These are phyloP conservation scores for Diplodia scrobiculata DNA, from an alignment of 2,329 filamentous ascomycete species.

Conservation along the genomic window DNA sequence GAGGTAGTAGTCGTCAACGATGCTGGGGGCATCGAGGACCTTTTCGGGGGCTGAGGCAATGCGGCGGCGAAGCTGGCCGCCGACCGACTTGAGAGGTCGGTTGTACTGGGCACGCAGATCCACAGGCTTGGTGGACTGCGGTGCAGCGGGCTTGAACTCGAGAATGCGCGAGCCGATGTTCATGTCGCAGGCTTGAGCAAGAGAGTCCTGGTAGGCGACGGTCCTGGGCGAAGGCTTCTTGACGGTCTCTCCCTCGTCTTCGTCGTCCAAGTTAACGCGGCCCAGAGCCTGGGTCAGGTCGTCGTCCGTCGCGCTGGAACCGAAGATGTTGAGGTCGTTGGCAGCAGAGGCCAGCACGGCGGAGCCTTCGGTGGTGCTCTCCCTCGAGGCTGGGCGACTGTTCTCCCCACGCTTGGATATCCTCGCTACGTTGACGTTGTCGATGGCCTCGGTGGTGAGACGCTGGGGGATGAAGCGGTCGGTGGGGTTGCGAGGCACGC, in stretches of 20 bases:
- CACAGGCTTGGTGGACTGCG: conserved; percentile 96
- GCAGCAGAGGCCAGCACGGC: conserved; percentile 74
- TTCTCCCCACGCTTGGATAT: conserved; percentile 17
- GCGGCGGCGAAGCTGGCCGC: conserved; percentile 84
- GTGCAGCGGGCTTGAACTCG: conserved; percentile 96
- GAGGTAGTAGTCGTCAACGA: conserved; percentile 98
- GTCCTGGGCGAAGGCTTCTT: conserved; percentile 82
- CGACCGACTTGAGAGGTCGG: conserved; percentile 79
- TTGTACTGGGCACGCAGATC: conserved; percentile 98
- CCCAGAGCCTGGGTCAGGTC: conserved; percentile 23
- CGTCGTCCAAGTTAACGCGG: conserved; percentile 64
- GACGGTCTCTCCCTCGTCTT: conserved; percentile 63
- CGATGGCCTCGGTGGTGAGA: conserved; percentile 81
- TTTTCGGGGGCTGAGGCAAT: conserved; percentile 94
- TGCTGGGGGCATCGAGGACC: conserved; percentile 90
- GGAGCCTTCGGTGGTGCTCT: conserved; percentile 69
- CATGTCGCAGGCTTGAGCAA: conserved; percentile 89
- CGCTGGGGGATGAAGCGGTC: conserved; percentile 98
- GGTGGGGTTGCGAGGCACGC: conserved; percentile 64
- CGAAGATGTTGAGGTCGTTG: conserved; percentile 64
- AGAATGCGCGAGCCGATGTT: conserved; percentile 93
- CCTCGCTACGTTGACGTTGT: conserved; percentile 68
- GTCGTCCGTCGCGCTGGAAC: conserved; percentile 68
- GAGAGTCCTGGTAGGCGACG: conserved; percentile 85
- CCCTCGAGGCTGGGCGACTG: conserved; percentile 73